These are phyloP conservation scores for Thalassiosira allenii DNA, from an alignment of 352 stramenopile genomes.

Conservation along the genomic window DNA sequence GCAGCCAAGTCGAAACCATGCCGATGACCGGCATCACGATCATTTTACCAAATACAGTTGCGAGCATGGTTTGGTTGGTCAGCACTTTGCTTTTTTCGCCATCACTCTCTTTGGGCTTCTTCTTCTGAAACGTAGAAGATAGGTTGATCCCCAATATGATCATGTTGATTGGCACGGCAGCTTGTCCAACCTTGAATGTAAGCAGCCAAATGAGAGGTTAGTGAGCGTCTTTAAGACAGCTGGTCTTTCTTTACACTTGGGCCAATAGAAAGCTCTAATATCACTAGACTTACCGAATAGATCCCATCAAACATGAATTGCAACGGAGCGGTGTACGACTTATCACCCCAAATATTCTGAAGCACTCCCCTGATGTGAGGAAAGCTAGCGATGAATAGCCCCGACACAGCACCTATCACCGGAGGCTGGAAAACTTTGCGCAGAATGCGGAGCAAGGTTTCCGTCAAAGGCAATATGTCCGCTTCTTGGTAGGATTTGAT, in stretches of 20 bases:
- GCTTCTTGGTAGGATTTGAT: constrained; percentile 32
- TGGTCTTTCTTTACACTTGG: too few species aligned
- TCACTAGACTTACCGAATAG: constrained; percentile 58
- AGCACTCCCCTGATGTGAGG: constrained; percentile 70
- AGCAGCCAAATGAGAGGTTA: too few species aligned
- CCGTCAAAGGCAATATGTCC: constrained; percentile 43
- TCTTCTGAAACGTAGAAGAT: constrained; percentile 51
- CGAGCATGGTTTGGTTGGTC: constrained; percentile 62
- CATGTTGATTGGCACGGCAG: constrained; percentile 86
- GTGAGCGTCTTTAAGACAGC: too few species aligned
- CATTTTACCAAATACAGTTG: constrained; percentile 80
- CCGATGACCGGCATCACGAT: constrained; percentile 79
- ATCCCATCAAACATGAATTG: constrained; percentile 85
- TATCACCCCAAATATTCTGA: constrained; percentile 73
- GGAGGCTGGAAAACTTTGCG: constrained; percentile 58
- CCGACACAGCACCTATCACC: constrained; percentile 72
- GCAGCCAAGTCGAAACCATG: constrained; percentile 56
- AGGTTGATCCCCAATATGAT: constrained; percentile 85
- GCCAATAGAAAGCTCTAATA: too few species aligned
- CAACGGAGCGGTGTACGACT: constrained; percentile 66
- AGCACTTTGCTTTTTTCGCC: constrained; percentile 48
- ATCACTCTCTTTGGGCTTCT: constrained; percentile 29
- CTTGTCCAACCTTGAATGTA: constrained; percentile 58
- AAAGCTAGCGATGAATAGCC: constrained; percentile 75
- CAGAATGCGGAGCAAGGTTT: constrained; percentile 36